phyloP scores from a whole-genome alignment of 805 yeast genomes.

The Ogataea methanolica region DNA sequence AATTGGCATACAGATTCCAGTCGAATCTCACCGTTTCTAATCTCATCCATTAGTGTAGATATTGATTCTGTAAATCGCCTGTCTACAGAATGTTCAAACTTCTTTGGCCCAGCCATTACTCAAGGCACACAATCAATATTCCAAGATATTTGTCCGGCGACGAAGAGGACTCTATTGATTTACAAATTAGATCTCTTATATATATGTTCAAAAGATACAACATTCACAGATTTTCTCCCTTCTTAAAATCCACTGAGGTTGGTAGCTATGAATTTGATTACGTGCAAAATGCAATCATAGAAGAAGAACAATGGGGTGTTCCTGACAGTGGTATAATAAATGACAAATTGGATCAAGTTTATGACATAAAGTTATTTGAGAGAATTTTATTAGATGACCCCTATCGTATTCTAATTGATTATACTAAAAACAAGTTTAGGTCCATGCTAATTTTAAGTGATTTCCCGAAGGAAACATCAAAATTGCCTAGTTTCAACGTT shows the following conservation, averaged over 20 bases:
- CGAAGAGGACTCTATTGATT: conserved; percentile 52
- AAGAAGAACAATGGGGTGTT: conserved; percentile 2
- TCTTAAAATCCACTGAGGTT: conserved; percentile 29
- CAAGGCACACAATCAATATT: conserved; percentile 36
- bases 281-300: conserved; percentile 2
- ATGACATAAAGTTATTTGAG: conserved; percentile 44
- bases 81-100: conserved; percentile 21
- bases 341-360: conserved; percentile 49
- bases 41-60: too few species aligned
- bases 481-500: conserved; percentile 24
- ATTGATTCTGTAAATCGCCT: too few species aligned
- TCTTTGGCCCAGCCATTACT: conserved; percentile 30
- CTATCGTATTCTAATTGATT: conserved; percentile 62
- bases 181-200: conserved; percentile 54
- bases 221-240: conserved; percentile 39
- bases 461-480: conserved; percentile 37
- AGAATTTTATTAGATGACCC: conserved; percentile 45
- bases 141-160: conserved; percentile 46
- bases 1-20: too few species aligned
- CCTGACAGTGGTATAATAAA: conserved; percentile 18
- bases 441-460: conserved; percentile 52
- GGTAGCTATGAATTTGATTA: conserved; percentile 24
- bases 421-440: conserved; percentile 62
- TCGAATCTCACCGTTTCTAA: too few species aligned
- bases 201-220: conserved; percentile 53